Evolutionary conservation across 257 asterid genomes (phyloP).

Genomic region (Solanum peruvianum): DNA sequence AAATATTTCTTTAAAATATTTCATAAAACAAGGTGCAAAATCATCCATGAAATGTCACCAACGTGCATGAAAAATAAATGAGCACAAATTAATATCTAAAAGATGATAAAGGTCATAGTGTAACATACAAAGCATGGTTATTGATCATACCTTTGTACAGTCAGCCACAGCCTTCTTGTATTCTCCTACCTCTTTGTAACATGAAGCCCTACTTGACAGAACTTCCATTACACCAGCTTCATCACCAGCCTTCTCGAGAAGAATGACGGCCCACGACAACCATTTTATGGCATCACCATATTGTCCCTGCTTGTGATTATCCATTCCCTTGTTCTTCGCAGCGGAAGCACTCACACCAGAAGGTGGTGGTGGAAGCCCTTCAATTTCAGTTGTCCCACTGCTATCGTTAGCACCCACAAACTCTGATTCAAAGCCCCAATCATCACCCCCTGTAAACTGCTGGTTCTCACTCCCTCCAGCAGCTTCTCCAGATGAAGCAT

Average conservation of each 20-base stretch:
- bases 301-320: constrained; percentile 80
- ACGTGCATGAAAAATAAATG: not conserved
- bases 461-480: constrained; percentile 18
- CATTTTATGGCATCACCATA: constrained; percentile 94
- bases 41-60: not conserved
- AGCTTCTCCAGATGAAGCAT: constrained; percentile 11
- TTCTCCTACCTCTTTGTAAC: constrained; percentile 97
- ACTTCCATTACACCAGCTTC: constrained; percentile 25
- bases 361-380: constrained; percentile 93
- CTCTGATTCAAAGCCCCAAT: constrained; percentile 55
- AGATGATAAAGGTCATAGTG: not conserved
- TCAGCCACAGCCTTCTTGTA: constrained; percentile 99
- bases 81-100: not conserved
- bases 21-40: not conserved
- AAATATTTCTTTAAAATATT: not conserved
- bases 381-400: constrained; percentile 71
- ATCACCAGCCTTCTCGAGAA: constrained; percentile 62
- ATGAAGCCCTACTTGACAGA: constrained; percentile 67
- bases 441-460: constrained; percentile 42
- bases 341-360: constrained; percentile 59
- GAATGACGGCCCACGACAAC: constrained; percentile 61
- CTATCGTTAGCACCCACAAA: constrained; percentile 39
- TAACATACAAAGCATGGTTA: not conserved
- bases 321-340: constrained; percentile 57
- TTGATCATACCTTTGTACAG: constrained; percentile 67